Base-by-base conservation (phyloP, 2,329 filamentous ascomycete genomes). In the Drechslerella coelobrocha region DNA sequence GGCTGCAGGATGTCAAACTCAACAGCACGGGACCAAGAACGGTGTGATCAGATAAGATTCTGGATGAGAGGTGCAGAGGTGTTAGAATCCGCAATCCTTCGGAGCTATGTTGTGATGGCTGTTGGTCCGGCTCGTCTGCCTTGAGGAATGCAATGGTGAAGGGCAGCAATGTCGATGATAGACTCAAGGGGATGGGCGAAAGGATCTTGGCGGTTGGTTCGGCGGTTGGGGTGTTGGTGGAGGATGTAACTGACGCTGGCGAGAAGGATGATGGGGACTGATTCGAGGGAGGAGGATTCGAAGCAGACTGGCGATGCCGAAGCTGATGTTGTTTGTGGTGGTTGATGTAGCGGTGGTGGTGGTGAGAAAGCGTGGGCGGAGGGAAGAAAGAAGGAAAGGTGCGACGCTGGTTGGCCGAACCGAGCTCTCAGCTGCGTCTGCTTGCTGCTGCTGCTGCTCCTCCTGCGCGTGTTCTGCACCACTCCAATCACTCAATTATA, bases 391-490 rank as follows among this genome's bases (percentile, higher is more conserved):
- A 56, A 59, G n/a, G n/a, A 53, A 61, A 50, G 45, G 37, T 55
- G 53, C 52, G 50, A 37, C 34, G 51, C 50, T 57, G 57, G 59
- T 63, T 63, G 60, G 60, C 60, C 52, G 27, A 34, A 31, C 29
- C 29, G 29, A 54, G 37, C 27, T 34, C 27, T 31, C 41, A 45
- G 41, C 41, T 45, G 41, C 29, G n/a, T n/a, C 34, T 39, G 34
- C 34, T 10, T n/a, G 41, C 41, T 19, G 41, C 41, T 19, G 41
- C 19, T 41, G n/a, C 5, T 41, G 9, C 9, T 14, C 7, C 37
- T 41, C n/a, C 41, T 45, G 41, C 34, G 34, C 17, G 34, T 39
- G 12, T 39, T 10, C 41, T 41, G 37, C 41, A 45, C 14, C 7
- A 17, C 5, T n/a, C n/a, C n/a, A 17, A 19, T 6, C 19, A n/a